phyloP scores from a whole-genome alignment of 1,139 yeast genomes.

The Saccharomyces hybrid region DNA sequence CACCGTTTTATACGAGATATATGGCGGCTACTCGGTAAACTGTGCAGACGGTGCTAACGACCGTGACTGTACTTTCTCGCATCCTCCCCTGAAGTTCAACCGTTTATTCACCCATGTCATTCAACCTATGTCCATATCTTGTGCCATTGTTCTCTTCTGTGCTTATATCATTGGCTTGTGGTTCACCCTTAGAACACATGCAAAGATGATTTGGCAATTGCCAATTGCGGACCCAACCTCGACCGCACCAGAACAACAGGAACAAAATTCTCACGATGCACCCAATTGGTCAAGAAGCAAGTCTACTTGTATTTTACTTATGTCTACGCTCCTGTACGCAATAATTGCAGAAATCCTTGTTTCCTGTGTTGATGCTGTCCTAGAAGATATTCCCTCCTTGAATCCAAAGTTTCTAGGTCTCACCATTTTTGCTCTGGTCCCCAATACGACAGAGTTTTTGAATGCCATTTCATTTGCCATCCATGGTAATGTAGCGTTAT shows the following conservation, averaged over 20 bases:
- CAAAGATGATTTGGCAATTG: conserved; percentile 90
- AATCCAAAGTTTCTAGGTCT: conserved; percentile 88
- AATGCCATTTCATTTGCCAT: conserved; percentile 96
- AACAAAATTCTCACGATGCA: conserved; percentile 77
- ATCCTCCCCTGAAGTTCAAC: conserved; percentile 64
- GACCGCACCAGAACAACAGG: conserved; percentile 4
- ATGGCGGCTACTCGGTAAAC: conserved; percentile 76
- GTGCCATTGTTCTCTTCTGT: conserved; percentile 71
- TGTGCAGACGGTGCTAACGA: conserved; percentile 39
- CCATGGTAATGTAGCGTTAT: conserved; percentile 89
- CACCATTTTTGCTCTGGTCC: conserved; percentile 91
- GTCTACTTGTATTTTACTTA: conserved; percentile 74
- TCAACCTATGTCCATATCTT: conserved; percentile 73
- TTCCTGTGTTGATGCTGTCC: conserved; percentile 85
- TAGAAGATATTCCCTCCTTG: conserved; percentile 59
- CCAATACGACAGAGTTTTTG: conserved; percentile 92
- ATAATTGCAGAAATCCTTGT: conserved; percentile 92
- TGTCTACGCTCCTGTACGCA: conserved; percentile 85
- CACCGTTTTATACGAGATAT: conserved; percentile 79
- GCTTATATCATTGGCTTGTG: conserved; percentile 88
- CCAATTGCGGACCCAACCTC: conserved; percentile 35
- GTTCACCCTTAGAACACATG: conserved; percentile 93
- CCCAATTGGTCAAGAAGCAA: conserved; percentile 93
- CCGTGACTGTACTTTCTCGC: conserved; percentile 68
- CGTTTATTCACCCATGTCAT: conserved; percentile 55